Conservation (phyloP, 1,284 basidiomycete genomes). For the Ustilago lituana region DNA sequence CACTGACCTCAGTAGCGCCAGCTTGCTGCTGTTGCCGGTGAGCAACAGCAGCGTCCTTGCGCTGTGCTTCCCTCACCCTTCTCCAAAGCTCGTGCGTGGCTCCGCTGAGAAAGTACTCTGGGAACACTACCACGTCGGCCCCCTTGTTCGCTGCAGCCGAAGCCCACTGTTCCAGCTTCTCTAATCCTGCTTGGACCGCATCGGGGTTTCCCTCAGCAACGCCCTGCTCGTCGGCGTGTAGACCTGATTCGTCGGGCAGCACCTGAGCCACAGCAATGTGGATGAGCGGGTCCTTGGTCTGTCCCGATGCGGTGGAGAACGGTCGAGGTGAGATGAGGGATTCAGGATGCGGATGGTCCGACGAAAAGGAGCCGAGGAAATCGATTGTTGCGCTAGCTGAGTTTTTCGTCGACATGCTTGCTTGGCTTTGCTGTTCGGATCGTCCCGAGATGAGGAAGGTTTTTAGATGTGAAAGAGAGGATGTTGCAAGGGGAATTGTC, state of each 20-base stretch:
- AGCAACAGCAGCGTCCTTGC: conserved; percentile 8
- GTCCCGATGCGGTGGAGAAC: conserved; percentile 3
- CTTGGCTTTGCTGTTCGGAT: too few relatives aligned
- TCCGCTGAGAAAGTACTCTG: conserved; percentile 65
- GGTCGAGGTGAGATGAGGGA: conserved; percentile 6
- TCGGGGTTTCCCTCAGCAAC: background rate
- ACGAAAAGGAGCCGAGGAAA: conserved; percentile 16
- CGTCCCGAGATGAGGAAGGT: too few relatives aligned
- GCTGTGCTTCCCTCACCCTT: conserved; percentile 19
- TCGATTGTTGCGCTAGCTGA: conserved; percentile 2
- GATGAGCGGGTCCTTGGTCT: conserved; percentile 20
- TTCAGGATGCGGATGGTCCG: conserved; percentile 8
- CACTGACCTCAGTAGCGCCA: background rate
- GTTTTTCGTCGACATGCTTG: too few relatives aligned
- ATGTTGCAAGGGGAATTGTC: too few relatives aligned
- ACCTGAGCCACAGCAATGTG: conserved; percentile 45
- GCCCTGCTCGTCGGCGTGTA: conserved; percentile 16
- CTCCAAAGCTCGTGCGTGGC: conserved; percentile 56
- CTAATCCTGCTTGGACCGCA: conserved; percentile 20
- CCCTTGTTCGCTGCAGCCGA: conserved; percentile 24
- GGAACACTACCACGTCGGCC: conserved; percentile 61
- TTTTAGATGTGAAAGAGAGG: too few relatives aligned
- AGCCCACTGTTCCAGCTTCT: conserved; percentile 44
- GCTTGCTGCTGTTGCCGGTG: background rate
- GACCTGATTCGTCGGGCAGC: conserved; percentile 32